Evolutionary conservation across 176 grass and related monocot species (phyloP).

Genomic region (Dactylis glomerata): DNA sequence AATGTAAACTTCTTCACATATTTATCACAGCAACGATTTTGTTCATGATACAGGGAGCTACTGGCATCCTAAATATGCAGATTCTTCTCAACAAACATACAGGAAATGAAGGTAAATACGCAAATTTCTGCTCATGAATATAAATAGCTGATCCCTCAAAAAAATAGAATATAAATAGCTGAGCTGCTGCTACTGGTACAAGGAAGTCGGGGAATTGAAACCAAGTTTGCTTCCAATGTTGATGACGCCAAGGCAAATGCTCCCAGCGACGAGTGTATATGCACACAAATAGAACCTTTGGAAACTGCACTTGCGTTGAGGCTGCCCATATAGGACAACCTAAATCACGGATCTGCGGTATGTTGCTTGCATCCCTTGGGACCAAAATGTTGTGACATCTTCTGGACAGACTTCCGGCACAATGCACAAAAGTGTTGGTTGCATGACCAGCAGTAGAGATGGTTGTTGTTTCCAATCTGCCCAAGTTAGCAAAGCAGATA

Average conservation of each 20-base stretch:
- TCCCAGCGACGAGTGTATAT: not conserved
- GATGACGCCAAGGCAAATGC: not conserved
- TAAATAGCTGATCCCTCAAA: not conserved
- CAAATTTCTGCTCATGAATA: not conserved
- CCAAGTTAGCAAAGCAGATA: constrained; percentile 26
- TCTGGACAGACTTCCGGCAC: constrained; percentile 55
- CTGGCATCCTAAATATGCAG: not conserved
- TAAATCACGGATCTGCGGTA: constrained; percentile 44
- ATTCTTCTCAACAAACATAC: constrained; percentile 14
- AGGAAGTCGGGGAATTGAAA: not conserved
- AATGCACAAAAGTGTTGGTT: constrained; percentile 70
- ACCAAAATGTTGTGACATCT: constrained; percentile 57
- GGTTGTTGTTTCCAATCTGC: constrained; percentile 78
- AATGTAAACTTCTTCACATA: not conserved
- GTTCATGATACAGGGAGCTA: not conserved
- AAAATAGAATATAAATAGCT: not conserved
- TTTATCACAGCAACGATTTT: not conserved
- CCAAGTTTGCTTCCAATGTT: not conserved
- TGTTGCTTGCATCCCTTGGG: constrained; percentile 82
- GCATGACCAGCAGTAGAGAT: constrained; percentile 74
- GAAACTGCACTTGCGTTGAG: not conserved
- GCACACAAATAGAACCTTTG: not conserved
- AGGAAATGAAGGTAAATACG: not conserved
- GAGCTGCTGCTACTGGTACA: not conserved
- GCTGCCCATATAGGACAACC: not conserved